Percentiles rank a stretch among this genome's conserved stretches.
These are phyloP conservation scores for Yamadazyma spencermartinsiae DNA, from an alignment of 1,139 yeast species.

Conservation along the genomic window DNA sequence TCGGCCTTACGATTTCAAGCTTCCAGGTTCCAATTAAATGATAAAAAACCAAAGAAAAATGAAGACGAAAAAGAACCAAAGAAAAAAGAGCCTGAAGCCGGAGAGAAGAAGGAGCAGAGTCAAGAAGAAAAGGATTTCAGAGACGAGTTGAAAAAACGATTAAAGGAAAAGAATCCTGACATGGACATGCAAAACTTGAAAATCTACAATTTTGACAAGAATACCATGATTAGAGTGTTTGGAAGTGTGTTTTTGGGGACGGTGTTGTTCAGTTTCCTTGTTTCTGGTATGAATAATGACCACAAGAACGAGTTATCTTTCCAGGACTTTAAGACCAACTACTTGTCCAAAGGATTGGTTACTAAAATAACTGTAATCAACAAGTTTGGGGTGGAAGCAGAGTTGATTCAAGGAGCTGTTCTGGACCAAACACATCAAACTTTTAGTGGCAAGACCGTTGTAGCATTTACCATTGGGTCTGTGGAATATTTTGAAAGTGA, in stretches of 20 bases:
- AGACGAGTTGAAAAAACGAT: conserved; percentile 32
- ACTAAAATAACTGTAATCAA: conserved; percentile 75
- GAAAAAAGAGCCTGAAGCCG: conserved; percentile 7
- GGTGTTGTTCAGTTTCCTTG: conserved; percentile 15
- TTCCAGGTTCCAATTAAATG: conserved; percentile 8
- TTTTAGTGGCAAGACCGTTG: conserved; percentile 41
- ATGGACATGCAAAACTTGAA: conserved; percentile 33
- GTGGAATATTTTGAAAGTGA: conserved; percentile 72
- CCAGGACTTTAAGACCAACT: conserved; percentile 86
- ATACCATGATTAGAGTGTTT: conserved; percentile 18
- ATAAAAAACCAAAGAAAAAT: conserved; percentile 10
- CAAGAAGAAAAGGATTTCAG: conserved; percentile 31
- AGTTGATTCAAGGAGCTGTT: conserved; percentile 60
- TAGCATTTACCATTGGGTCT: conserved; percentile 70
- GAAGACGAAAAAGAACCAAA: conserved; percentile 12
- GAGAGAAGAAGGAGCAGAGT: conserved; percentile 8
- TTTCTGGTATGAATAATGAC: conserved; percentile 17
- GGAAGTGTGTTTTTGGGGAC: conserved; percentile 17
- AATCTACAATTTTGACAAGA: conserved; percentile 29
- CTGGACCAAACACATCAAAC: conserved; percentile 42
- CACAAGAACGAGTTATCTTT: conserved; percentile 59
- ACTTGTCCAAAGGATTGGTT: conserved; percentile 82
- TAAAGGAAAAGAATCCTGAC: conserved; percentile 34
- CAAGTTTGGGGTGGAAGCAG: conserved; percentile 73
- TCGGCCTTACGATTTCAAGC: conserved; percentile 4